Conservation (phyloP, 1,139 yeast genomes). For the Protomyces lactucae-debilis region DNA sequence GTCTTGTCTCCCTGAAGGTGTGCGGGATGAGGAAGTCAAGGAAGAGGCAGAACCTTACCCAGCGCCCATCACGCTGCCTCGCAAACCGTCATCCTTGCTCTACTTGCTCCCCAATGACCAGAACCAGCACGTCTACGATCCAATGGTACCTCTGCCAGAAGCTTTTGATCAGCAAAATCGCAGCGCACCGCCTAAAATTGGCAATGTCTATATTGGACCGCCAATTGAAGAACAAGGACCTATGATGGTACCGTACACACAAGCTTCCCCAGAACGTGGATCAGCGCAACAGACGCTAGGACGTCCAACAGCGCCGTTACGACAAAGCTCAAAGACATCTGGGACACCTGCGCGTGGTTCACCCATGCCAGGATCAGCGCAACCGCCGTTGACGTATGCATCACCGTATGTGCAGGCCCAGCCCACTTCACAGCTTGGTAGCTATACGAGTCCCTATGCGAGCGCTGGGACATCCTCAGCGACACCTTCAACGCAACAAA, state of each 20-base stretch:
- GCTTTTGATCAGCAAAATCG: slow-evolving; percentile 75
- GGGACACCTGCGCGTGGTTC: not conserved
- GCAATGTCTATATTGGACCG: slow-evolving; percentile 46
- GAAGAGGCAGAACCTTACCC: slow-evolving; percentile 57
- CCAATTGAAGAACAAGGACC: not conserved
- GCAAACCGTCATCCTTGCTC: slow-evolving; percentile 82
- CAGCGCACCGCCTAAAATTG: slow-evolving; percentile 87
- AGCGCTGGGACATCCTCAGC: not conserved
- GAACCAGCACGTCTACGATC: slow-evolving; percentile 35
- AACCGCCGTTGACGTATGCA: not conserved
- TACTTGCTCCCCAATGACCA: slow-evolving; percentile 71
- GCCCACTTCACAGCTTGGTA: not conserved
- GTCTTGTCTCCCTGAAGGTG: slow-evolving; percentile 96
- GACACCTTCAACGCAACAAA: not conserved
- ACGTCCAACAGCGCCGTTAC: not conserved
- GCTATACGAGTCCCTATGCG: not conserved
- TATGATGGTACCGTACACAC: not conserved
- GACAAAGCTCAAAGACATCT: not conserved
- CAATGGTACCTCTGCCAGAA: slow-evolving; percentile 65
- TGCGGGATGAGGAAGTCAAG: slow-evolving; percentile 69
- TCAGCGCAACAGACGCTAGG: not conserved
- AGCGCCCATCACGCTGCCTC: slow-evolving; percentile 48
- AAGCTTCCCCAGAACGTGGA: not conserved
- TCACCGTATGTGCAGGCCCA: not conserved
- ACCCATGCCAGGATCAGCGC: not conserved